phyloP scores from a whole-genome alignment of 495 filamentous ascomycete species.

The Alectoria sarmentosa region DNA sequence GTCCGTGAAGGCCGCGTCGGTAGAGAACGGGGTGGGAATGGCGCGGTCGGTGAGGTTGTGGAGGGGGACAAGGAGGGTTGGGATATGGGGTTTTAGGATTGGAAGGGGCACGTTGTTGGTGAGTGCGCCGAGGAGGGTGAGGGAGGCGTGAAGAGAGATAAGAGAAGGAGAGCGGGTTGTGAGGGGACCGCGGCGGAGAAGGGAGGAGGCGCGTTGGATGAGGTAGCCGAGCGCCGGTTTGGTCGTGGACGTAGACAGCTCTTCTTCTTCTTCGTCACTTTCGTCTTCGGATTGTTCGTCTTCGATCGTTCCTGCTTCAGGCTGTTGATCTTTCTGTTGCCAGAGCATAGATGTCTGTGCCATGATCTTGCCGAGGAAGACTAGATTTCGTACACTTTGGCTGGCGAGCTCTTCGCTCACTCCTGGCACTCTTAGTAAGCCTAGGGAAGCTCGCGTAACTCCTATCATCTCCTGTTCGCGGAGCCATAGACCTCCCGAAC shows the following conservation, averaged over 20 bases:
- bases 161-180: slow-evolving; percentile 54
- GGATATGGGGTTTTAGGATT: slow-evolving; percentile 52
- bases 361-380: slow-evolving; percentile 66
- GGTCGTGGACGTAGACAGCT: not conserved
- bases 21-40: slow-evolving; percentile 54
- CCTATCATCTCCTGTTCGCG: slow-evolving; percentile 55
- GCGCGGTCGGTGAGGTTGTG: slow-evolving; percentile 76
- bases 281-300: slow-evolving; percentile 37
- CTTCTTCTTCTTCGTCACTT: slow-evolving; percentile 18
- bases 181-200: slow-evolving; percentile 69
- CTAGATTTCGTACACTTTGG: slow-evolving; percentile 67
- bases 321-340: slow-evolving; percentile 31
- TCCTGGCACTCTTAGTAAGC: slow-evolving; percentile 57
- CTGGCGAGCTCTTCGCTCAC: slow-evolving; percentile 61
- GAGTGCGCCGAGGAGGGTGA: slow-evolving; percentile 62
- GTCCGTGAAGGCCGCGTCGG: slow-evolving; percentile 58
- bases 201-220: slow-evolving; percentile 62
- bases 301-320: slow-evolving; percentile 27
- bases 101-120: slow-evolving; percentile 48
- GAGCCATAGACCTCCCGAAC: slow-evolving; percentile 64
- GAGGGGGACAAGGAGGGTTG: slow-evolving; percentile 67
- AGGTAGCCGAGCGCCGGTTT: slow-evolving; percentile 61
- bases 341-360: slow-evolving; percentile 49
- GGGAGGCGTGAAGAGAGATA: slow-evolving; percentile 64
- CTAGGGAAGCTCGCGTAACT: slow-evolving; percentile 55